These are phyloP conservation scores for Inga leiocalycina DNA, from an alignment of 306 rosid genomes.

Conservation along the genomic window DNA sequence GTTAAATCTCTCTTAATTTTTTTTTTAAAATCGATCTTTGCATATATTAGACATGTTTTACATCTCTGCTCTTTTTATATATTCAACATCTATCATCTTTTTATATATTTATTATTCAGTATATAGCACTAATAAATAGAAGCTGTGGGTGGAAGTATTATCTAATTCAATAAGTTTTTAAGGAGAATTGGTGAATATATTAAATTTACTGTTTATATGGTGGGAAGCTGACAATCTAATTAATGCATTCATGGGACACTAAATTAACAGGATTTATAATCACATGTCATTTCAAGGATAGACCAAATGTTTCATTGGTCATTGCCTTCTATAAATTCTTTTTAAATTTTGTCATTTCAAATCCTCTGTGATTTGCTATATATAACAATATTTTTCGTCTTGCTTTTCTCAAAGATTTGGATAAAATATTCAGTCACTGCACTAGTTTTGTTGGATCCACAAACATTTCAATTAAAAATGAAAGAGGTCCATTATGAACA, in stretches of 20 bases:
- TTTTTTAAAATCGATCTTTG: too few species aligned
- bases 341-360: conserved; percentile 4
- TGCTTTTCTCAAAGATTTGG: background rate
- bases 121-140: too few species aligned
- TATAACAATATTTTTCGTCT: background rate
- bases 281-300: background rate
- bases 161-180: too few species aligned
- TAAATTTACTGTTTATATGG: too few species aligned
- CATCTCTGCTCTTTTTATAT: too few species aligned
- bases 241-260: background rate
- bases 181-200: too few species aligned
- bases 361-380: background rate
- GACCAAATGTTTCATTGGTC: conserved; percentile 4
- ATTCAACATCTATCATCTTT: too few species aligned
- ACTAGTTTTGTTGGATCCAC: background rate
- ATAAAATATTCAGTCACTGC: background rate
- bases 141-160: too few species aligned
- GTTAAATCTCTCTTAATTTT: too few species aligned
- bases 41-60: too few species aligned
- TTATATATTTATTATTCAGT: too few species aligned
- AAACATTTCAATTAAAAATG: background rate
- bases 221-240: too few species aligned
- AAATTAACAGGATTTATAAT: background rate
- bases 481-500: background rate
- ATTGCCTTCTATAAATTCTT: conserved; percentile 16